Percentiles rank a stretch among this genome's conserved stretches.
Conservation (phyloP, 2,329 filamentous ascomycete genomes). For the Alternaria triticimaculans region DNA sequence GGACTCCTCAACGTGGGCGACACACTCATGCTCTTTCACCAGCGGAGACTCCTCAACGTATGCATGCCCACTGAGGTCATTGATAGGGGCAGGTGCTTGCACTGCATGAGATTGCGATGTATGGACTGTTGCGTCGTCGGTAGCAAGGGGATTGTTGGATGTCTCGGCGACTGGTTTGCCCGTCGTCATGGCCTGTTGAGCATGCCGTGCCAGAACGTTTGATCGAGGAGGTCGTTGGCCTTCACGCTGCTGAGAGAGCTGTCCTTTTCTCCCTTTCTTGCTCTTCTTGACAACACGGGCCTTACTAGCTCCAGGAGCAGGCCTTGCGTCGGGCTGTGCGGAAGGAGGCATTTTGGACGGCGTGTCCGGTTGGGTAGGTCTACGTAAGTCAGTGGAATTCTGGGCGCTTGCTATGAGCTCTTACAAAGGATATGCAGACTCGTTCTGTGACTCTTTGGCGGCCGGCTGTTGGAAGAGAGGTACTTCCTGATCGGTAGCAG, state of each 20-base stretch:
- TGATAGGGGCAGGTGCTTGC: not conserved
- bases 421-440: not conserved
- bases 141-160: not conserved
- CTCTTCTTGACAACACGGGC: not conserved
- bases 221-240: constrained; percentile 7
- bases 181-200: not conserved
- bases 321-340: not conserved
- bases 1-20: not conserved
- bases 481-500: not conserved
- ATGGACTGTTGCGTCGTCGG: not conserved
- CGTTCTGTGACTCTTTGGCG: not conserved
- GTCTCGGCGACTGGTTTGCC: not conserved
- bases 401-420: not conserved
- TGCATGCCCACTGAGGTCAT: not conserved
- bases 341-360: not conserved
- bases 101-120: not conserved
- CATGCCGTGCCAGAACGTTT: not conserved
- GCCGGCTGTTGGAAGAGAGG: not conserved
- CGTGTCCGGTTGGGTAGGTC: not conserved
- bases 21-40: not conserved
- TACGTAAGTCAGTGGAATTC: not conserved
- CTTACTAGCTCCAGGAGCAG: not conserved
- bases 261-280: constrained; percentile 5
- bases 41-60: not conserved
- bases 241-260: not conserved